Percentiles rank a stretch among this genome's conserved stretches.
Evolutionary conservation across 305 asterid species (phyloP).

Genomic region (Nicotiana rustica): DNA sequence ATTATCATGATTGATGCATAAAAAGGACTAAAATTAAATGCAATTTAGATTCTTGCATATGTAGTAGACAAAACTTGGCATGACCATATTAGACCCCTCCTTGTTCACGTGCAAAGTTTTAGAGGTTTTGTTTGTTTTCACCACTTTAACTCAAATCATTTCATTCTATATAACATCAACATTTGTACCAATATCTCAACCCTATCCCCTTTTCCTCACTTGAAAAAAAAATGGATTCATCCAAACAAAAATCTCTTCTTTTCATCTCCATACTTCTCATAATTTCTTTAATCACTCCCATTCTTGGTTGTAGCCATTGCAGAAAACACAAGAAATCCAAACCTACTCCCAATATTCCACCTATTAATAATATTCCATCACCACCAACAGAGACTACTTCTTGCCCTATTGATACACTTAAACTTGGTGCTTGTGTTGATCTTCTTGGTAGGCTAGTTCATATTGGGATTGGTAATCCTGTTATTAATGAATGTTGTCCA

Average conservation of each 20-base stretch:
- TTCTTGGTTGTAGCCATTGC: slow-evolving; percentile 56
- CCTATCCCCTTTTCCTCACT: slow-evolving; percentile 28
- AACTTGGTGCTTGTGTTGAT: slow-evolving; percentile 70
- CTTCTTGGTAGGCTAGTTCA: slow-evolving; percentile 64
- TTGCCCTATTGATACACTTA: slow-evolving; percentile 64
- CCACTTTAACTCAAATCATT: not conserved
- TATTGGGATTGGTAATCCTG: slow-evolving; percentile 66
- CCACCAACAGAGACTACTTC: slow-evolving; percentile 38
- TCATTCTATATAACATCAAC: slow-evolving; percentile 29
- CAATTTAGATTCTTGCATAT: not conserved
- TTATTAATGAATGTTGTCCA: slow-evolving; percentile 63
- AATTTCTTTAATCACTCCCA: slow-evolving; percentile 44
- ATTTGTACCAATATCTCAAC: slow-evolving; percentile 1
- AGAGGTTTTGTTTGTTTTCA: slow-evolving; percentile 1
- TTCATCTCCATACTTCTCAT: slow-evolving; percentile 46
- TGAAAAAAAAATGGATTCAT: not conserved
- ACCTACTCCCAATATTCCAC: slow-evolving; percentile 23
- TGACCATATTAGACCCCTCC: slow-evolving; percentile 4
- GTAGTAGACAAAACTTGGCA: not conserved
- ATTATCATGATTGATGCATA: too few species aligned
- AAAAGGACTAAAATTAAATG: too few species aligned
- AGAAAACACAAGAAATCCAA: slow-evolving; percentile 29
- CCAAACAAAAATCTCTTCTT: slow-evolving; percentile 38
- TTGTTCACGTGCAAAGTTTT: slow-evolving; percentile 23
- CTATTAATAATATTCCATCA: slow-evolving; percentile 32